Evolutionary conservation across 306 rosid species (phyloP), one percentile per base, ranked within the genome.

Genomic region (Senna tora): DNA sequence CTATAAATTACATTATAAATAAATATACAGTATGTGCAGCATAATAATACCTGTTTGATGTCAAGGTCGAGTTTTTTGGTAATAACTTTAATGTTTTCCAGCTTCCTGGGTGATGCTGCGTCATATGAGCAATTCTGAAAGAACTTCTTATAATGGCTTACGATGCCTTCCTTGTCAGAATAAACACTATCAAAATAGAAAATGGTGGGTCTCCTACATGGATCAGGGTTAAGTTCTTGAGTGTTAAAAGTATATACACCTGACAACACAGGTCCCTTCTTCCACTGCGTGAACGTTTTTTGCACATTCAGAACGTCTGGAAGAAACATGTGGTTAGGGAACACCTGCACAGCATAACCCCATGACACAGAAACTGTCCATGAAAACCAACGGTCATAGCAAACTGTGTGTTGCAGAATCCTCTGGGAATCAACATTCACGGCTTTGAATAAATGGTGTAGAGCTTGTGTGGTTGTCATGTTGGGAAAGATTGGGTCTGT

Each of bases 291-390:
- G 78, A 93, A 93, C 36, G 97, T 91, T 72, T 45, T 28, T 55
- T 85, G 83, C 12, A 80, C 86, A 0, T 69, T 79, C 22, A 86
- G 45, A 63, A 68, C 80, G 34, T 89, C 86, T 2, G 91, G 88
- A 45, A 91, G 72, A 75, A 53, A 65, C n/a, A 80, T 12, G 6
- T 87, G 86, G 56, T 75, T 69, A 15, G 76, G 82, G 67, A 74
- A 81, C 33, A 93, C 75, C 64, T 89, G 97, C 69, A 93, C 86
- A 17, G 92, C 91, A 60, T 91, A 93, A 15, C 98, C 97, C 97
- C 98, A 93, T 47, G 98, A 87, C 21, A 93, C 91, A 0, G 85
- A 79, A 61, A 93, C 38, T 2, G 98, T 93, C 86, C 89, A 84
- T 5, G 86, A 72, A 57, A 77, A 86, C 75, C 73, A 69, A 33